Evolutionary conservation across 768 basidiomycete species (phyloP).

Genomic region (Xerocomellus amylosporus): DNA sequence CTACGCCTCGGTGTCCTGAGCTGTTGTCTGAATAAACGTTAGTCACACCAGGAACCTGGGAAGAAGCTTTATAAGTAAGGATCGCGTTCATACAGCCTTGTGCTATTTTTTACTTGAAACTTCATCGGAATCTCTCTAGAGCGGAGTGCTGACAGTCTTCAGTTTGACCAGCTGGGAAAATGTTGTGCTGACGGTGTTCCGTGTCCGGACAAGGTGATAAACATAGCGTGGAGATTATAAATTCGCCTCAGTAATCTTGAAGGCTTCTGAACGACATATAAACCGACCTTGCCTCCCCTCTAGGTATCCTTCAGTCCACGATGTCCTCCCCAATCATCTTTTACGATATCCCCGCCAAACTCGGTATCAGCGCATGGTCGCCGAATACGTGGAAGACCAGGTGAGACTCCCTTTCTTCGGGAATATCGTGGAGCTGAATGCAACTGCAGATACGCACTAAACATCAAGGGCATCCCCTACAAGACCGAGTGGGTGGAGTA

Average conservation of each 20-base stretch:
- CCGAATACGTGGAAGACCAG: slow-evolving; percentile 48
- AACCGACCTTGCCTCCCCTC: not conserved
- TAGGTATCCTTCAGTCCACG: not conserved
- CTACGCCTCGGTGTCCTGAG: slow-evolving; percentile 26
- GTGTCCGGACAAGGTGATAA: slow-evolving; percentile 1
- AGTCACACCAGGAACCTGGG: slow-evolving; percentile 17
- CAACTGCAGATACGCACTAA: slow-evolving; percentile 34
- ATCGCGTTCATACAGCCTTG: not conserved
- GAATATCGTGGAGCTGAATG: not conserved
- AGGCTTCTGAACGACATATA: slow-evolving; percentile 6
- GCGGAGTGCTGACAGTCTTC: not conserved
- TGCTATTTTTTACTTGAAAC: slow-evolving; percentile 1
- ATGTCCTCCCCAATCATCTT: slow-evolving; percentile 28
- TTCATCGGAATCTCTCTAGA: not conserved
- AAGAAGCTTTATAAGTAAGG: slow-evolving; percentile 6
- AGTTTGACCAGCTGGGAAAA: not conserved
- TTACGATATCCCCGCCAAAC: not conserved
- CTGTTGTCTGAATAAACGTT: slow-evolving; percentile 1
- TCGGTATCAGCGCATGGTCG: slow-evolving; percentile 36
- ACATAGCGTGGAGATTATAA: not conserved
- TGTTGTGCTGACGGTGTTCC: not conserved
- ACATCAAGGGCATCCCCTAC: slow-evolving; percentile 41
- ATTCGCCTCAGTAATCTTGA: not conserved
- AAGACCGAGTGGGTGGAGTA: slow-evolving; percentile 44
- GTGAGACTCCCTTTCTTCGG: slow-evolving; percentile 21